These are phyloP conservation scores for Xylariales sp. DNA, from an alignment of 2,329 filamentous ascomycete genomes.

Conservation along the genomic window DNA sequence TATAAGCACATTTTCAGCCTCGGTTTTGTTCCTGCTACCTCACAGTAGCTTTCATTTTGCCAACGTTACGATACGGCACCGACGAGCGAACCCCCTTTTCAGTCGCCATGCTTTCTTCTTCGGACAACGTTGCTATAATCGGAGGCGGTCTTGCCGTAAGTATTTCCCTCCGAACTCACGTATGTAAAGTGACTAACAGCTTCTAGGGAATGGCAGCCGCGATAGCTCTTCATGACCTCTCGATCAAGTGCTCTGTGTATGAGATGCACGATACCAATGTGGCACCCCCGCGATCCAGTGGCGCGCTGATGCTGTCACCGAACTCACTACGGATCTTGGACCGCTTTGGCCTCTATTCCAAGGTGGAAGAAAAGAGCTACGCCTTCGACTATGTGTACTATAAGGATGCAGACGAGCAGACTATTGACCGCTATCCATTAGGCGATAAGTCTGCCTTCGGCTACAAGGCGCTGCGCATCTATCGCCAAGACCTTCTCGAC, in stretches of 20 bases:
- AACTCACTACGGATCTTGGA: slow-evolving; percentile 68
- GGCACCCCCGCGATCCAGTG: no score
- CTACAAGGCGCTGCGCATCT: slow-evolving; percentile 66
- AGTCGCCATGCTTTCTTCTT: slow-evolving; percentile 10
- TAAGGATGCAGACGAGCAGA: slow-evolving; percentile 51
- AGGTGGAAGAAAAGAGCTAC: slow-evolving; percentile 59
- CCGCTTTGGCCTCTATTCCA: slow-evolving; percentile 59
- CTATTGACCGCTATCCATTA: slow-evolving; percentile 53
- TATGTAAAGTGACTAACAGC: slow-evolving; percentile 43
- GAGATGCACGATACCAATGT: no score
- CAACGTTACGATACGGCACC: background rate
- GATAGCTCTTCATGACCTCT: no score
- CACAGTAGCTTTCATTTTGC: no score
- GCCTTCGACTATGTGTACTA: slow-evolving; percentile 63
- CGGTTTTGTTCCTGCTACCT: no score
- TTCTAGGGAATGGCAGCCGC: no score
- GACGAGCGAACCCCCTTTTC: no score
- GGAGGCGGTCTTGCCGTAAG: slow-evolving; percentile 29
- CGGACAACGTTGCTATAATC: slow-evolving; percentile 26
- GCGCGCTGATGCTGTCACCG: slow-evolving; percentile 59
- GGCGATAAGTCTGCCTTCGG: slow-evolving; percentile 47
- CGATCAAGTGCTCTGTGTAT: slow-evolving; percentile 48
- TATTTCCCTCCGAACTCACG: background rate
- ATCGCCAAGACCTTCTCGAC: slow-evolving; percentile 63
- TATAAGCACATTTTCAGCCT: background rate